These are phyloP conservation scores for Candida orba DNA, from an alignment of 805 yeast genomes.

Conservation along the genomic window DNA sequence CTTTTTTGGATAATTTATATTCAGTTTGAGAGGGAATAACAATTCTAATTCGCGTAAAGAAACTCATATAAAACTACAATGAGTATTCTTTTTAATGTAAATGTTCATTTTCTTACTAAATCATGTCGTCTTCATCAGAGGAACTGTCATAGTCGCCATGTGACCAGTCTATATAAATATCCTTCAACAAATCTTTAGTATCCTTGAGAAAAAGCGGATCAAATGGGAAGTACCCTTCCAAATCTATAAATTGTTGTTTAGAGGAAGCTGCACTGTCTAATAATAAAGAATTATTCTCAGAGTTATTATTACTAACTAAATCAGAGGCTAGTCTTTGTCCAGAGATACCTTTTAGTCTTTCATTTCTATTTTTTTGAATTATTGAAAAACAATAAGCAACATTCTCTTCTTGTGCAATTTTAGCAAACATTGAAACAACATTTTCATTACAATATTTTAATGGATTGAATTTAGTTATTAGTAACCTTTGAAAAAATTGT, in stretches of 20 bases:
- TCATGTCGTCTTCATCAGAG: conserved; percentile 29
- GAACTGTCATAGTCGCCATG: conserved; percentile 49
- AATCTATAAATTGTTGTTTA: conserved; percentile 76
- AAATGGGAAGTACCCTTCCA: conserved; percentile 94
- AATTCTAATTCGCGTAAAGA: no score
- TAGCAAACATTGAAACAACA: conserved; percentile 89
- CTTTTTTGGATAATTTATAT: no score
- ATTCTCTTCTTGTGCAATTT: conserved; percentile 81
- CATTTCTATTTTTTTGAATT: conserved; percentile 76
- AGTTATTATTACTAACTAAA: conserved; percentile 23
- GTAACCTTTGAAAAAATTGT: conserved; percentile 77
- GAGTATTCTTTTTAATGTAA: no score
- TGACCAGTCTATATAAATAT: conserved; percentile 74
- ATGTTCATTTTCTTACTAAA: no score
- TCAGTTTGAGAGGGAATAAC: no score
- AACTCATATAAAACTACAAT: no score
- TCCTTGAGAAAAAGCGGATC: conserved; percentile 78
- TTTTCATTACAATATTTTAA: conserved; percentile 89
- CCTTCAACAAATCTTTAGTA: conserved; percentile 47
- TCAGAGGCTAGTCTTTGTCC: conserved; percentile 19
- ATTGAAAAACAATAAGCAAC: conserved; percentile 91
- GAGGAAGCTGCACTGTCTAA: conserved; percentile 25
- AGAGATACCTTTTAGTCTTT: conserved; percentile 35
- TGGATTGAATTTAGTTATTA: conserved; percentile 87
- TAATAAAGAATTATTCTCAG: conserved; percentile 15